Percentiles rank a stretch among this genome's conserved stretches.
Conservation (phyloP, 1,284 basidiomycete species). For the Marasmius oreades region DNA sequence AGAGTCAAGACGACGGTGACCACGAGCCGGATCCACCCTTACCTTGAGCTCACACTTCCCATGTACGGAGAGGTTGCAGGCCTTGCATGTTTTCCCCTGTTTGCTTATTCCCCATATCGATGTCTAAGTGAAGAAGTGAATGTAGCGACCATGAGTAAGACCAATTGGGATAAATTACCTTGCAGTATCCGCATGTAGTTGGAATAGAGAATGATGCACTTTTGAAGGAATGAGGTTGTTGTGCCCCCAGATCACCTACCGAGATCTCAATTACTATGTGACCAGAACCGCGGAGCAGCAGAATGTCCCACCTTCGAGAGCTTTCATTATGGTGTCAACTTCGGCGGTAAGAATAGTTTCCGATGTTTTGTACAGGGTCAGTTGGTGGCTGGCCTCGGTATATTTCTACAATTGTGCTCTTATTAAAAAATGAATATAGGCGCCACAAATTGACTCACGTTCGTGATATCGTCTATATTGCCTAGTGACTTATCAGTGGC, state of each 20-base stretch:
- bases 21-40: conserved; percentile 9
- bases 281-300: conserved; percentile 2
- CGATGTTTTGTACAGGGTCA: conserved; percentile 51
- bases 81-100: conserved; percentile 78
- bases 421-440: conserved; percentile 1
- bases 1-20: conserved; percentile 1
- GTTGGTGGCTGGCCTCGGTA: conserved; percentile 61
- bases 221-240: conserved; percentile 76
- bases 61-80: conserved; percentile 79
- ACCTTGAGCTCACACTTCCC: conserved; percentile 84
- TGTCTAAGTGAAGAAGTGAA: conserved; percentile 37
- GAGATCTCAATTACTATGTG: conserved; percentile 6
- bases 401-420: conserved; percentile 44
- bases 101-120: conserved; percentile 85
- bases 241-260: conserved; percentile 67
- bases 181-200: conserved; percentile 76
- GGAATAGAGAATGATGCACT: conserved; percentile 81
- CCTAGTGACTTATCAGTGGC: conserved; percentile 51
- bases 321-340: conserved; percentile 53
- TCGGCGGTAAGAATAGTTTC: conserved; percentile 55
- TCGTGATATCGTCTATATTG: conserved; percentile 59
- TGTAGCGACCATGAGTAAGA: background rate
- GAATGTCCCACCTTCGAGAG: conserved; percentile 60
- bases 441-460: conserved; percentile 39
- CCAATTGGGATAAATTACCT: conserved; percentile 38